Base-by-base conservation (phyloP, 2,329 filamentous ascomycete species). In the Zalaria sp. region DNA sequence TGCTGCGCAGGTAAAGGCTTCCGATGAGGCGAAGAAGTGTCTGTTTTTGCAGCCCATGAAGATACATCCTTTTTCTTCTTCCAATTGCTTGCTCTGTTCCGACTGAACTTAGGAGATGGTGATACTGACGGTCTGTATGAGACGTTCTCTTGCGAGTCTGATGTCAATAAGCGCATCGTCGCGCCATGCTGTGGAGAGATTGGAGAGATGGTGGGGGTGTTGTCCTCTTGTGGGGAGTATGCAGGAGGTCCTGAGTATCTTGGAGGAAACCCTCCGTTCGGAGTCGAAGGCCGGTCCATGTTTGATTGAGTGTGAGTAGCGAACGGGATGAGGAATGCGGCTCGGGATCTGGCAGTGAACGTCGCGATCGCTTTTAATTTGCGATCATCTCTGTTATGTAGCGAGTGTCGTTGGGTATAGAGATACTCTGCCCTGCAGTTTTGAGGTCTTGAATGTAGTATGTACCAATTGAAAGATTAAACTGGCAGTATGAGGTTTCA, bases 161-260 rank as follows among this genome's bases (percentile, higher is more conserved):
- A 62, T 48, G 66, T 67, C 58, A 71, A 60, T 53, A 71, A 57
- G 45, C 67, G 65, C 67, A 71, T 69, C 37, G 64, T 66, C 42
- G 65, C 59, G 43, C 62, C 62, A 53, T 61, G 57, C 50, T 60
- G 60, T 43, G 40, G 34, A 11, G 51, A 49, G 38, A 56, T 51
- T n/a, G 29, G 7, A 32, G 29, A 32, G 29, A 53, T 55, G 28
- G 57, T 54, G 11, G 56, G 52, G 3, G 49, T 49, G 26, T 52
- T 50, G 36, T 68, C 63, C 46, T 65, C 61, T 42, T 51, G 53
- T 10, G 44, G 41, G 4, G 49, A 45, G 49, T 69, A 71, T 50
- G 61, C 57, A 46, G 67, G 66, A 38, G 65, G 65, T 37, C 58
- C 57, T 38, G 54, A 53, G 49, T 66, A 65, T 45, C 52, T 36